Percentiles rank a stretch among this genome's conserved stretches.
Evolutionary conservation across 2,329 filamentous ascomycete genomes (phyloP).

Genomic region (Tricladium varicosporioides): DNA sequence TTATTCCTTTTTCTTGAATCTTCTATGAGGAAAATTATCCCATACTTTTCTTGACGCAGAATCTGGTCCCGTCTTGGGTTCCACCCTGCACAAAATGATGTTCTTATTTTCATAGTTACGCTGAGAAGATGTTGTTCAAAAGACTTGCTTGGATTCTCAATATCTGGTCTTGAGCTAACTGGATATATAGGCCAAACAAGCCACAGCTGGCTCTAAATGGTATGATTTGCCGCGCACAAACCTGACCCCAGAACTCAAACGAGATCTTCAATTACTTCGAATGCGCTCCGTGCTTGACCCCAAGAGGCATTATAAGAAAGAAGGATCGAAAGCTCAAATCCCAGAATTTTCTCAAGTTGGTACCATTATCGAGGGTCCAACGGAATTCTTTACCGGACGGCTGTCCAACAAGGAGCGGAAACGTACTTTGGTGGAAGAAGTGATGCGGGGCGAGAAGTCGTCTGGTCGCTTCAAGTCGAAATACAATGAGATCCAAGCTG

Average conservation of each 20-base stretch:
- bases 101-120: constrained; percentile 66
- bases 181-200: constrained; percentile 40
- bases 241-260: constrained; percentile 79
- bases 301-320: constrained; percentile 66
- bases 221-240: constrained; percentile 84
- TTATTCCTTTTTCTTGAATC: constrained; percentile 5
- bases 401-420: constrained; percentile 86
- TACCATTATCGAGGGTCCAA: constrained; percentile 82
- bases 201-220: constrained; percentile 78
- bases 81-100: constrained; percentile 68
- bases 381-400: constrained; percentile 79
- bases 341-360: constrained; percentile 89
- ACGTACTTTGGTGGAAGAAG: constrained; percentile 81
- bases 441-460: constrained; percentile 65
- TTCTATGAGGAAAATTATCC: constrained; percentile 76
- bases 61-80: constrained; percentile 76
- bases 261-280: constrained; percentile 83
- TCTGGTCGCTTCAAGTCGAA: constrained; percentile 79
- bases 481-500: constrained; percentile 78
- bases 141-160: constrained; percentile 8
- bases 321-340: constrained; percentile 61
- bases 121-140: constrained; percentile 45
- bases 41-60: constrained; percentile 71
- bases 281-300: constrained; percentile 88
- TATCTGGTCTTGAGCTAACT: constrained; percentile 22